A percentile compares a stretch with the other conserved stretches of the same genome.
Evolutionary conservation across 75 land plant species (phyloP).

Genomic region (Selaginella tamariscina): DNA sequence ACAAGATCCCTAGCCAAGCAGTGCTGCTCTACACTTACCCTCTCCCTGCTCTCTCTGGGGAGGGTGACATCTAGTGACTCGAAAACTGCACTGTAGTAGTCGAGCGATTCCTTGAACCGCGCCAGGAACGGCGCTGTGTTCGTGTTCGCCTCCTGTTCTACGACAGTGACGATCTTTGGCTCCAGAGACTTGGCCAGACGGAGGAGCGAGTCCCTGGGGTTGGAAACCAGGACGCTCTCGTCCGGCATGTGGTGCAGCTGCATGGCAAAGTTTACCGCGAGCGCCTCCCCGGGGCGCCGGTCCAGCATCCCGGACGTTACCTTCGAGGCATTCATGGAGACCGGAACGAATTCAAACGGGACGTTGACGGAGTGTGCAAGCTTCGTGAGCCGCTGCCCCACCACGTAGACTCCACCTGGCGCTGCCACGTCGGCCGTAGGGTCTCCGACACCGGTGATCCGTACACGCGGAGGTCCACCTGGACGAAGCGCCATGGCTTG

Average conservation of each 20-base stretch:
- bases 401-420: slow-evolving; percentile 48
- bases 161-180: slow-evolving; percentile 82
- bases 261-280: slow-evolving; percentile 73
- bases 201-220: slow-evolving; percentile 64
- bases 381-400: slow-evolving; percentile 41
- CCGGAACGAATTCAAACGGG: slow-evolving; percentile 60
- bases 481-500: slow-evolving; percentile 70
- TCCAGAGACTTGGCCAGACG: slow-evolving; percentile 49
- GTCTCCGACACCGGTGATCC: slow-evolving; percentile 73
- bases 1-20: slow-evolving; percentile 73
- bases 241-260: slow-evolving; percentile 83
- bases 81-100: slow-evolving; percentile 64
- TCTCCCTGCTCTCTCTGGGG: slow-evolving; percentile 45
- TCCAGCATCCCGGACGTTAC: slow-evolving; percentile 33
- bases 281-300: slow-evolving; percentile 48
- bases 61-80: slow-evolving; percentile 66
- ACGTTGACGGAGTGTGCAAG: slow-evolving; percentile 49
- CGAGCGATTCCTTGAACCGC: slow-evolving; percentile 54
- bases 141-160: slow-evolving; percentile 81
- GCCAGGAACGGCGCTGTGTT: slow-evolving; percentile 70
- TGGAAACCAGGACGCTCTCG: slow-evolving; percentile 65
- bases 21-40: slow-evolving; percentile 68
- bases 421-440: slow-evolving; percentile 38
- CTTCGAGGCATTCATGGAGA: slow-evolving; percentile 38
- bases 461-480: slow-evolving; percentile 62